Conservation (phyloP, 1,139 yeast genomes). For the Magnusiomyces sp. region DNA sequence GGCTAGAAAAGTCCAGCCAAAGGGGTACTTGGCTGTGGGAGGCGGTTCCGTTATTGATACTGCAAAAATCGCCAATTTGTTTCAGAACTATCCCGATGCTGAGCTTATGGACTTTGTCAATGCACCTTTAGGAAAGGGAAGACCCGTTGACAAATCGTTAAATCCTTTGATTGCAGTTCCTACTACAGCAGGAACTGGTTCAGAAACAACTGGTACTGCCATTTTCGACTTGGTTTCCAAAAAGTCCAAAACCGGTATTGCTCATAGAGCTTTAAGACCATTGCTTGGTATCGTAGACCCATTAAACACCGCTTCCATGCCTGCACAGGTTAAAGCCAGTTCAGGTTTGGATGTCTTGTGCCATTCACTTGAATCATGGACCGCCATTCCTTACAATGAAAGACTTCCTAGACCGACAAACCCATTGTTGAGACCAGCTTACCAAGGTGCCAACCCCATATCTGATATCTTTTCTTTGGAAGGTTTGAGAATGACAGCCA, state of each 20-base stretch:
- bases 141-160: slow-evolving; percentile 29
- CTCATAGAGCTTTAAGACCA: slow-evolving; percentile 35
- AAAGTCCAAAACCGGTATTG: slow-evolving; percentile 36
- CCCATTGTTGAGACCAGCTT: slow-evolving; percentile 35
- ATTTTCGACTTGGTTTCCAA: slow-evolving; percentile 31
- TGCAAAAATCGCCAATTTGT: slow-evolving; percentile 35
- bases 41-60: slow-evolving; percentile 39
- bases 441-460: slow-evolving; percentile 38
- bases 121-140: slow-evolving; percentile 37
- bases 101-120: slow-evolving; percentile 36
- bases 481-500: slow-evolving; percentile 33
- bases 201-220: slow-evolving; percentile 40
- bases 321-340: slow-evolving; percentile 36
- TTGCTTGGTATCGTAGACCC: slow-evolving; percentile 37
- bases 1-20: slow-evolving; percentile 31
- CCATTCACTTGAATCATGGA: slow-evolving; percentile 39
- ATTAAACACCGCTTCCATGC: slow-evolving; percentile 35
- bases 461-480: slow-evolving; percentile 35
- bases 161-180: slow-evolving; percentile 38
- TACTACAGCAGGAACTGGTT: slow-evolving; percentile 41
- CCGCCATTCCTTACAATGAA: slow-evolving; percentile 36
- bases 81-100: slow-evolving; percentile 33
- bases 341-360: slow-evolving; percentile 41
- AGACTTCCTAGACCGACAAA: slow-evolving; percentile 34
- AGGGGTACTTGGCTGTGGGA: slow-evolving; percentile 37